Percentiles rank a stretch among this genome's conserved stretches.
phyloP scores from a whole-genome alignment of 2,329 filamentous ascomycete genomes.

The Bipolaris zeicola region DNA sequence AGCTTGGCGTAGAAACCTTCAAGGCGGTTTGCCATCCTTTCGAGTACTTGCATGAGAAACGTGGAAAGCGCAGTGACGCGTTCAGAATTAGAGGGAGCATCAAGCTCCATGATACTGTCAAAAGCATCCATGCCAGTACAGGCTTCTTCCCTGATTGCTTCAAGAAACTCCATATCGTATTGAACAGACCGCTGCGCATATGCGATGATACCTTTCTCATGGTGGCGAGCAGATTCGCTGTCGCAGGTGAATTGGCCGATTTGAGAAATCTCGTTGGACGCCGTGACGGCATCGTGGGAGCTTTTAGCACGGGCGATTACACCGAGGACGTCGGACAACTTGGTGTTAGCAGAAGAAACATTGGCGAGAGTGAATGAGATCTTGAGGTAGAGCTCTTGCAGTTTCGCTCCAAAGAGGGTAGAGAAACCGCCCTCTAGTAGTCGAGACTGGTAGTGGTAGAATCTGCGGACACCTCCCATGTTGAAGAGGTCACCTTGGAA shows the following conservation, averaged over 20 bases:
- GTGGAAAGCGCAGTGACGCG: conserved; percentile 49
- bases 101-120: conserved; percentile 53
- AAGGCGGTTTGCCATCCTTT: conserved; percentile 60
- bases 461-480: conserved; percentile 34
- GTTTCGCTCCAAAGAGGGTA: conserved; percentile 29
- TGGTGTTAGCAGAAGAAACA: conserved; percentile 34
- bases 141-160: conserved; percentile 60
- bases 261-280: conserved; percentile 57
- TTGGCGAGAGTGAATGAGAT: conserved; percentile 33
- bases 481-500: conserved; percentile 35
- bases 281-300: conserved; percentile 53
- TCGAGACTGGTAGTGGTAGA: conserved; percentile 36
- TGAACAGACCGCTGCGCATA: conserved; percentile 58
- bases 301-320: conserved; percentile 53
- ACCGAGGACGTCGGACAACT: conserved; percentile 55
- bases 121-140: conserved; percentile 61
- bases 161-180: conserved; percentile 60
- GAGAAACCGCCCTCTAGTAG: conserved; percentile 31
- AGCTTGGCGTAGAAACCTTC: conserved; percentile 60
- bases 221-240: conserved; percentile 55
- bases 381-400: conserved; percentile 34
- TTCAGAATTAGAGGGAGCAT: conserved; percentile 48
- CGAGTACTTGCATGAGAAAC: conserved; percentile 59
- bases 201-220: conserved; percentile 58
- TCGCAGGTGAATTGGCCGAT: conserved; percentile 59